Evolutionary conservation across 2,329 filamentous ascomycete genomes (phyloP), one percentile per base, ranked within the genome.

Genomic region (Lachnellula subtilissima): DNA sequence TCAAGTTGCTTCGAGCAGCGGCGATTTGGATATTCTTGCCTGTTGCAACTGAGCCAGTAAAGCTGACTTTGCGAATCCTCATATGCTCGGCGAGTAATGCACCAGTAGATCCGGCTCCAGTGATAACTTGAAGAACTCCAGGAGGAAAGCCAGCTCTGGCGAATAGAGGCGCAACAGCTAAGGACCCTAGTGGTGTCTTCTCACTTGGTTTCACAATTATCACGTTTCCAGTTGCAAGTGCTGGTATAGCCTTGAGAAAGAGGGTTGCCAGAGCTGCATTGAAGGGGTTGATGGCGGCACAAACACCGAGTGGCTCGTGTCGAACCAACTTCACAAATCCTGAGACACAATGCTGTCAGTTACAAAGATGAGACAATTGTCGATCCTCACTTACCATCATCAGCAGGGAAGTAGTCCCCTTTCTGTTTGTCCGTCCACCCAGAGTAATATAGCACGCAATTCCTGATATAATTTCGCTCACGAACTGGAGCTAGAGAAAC

Each of bases 261-360:
- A 86, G 85, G 81, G 90, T 89, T n/a, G 79, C 76, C 1, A 91
- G 75, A 1, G 88, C 88, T 58, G 86, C 89, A 70, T 92, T 92
- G 86, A 88, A 92, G 5, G 88, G 87, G 56, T 89, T 88, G 60
- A 91, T 90, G 69, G 76, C 76, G 7, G 80, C 88, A 60, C 86
- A 87, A 0, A 92, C 88, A 32, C 89, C 89, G 37, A 91, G 75
- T 1, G 88, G 88, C 70, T 91, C 84, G 56, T 86, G 81, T 53
- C 89, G 72, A 0, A 86, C 90, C 69, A 91, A 91, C 2, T 86
- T 87, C 57, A 91, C 78, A 72, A 90, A 91, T 50, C 76, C 73
- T 0, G 82, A 32, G 2, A 12, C 28, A 7, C 28, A 9, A 32
- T 32, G 28, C 28, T 32, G 28, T 32, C 4, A 32, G 28, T 32